Percentiles rank a stretch among this genome's conserved stretches.
phyloP scores from a whole-genome alignment of 192 early-diverging fungal genomes.

The Borealophlyctis nickersoniae region DNA sequence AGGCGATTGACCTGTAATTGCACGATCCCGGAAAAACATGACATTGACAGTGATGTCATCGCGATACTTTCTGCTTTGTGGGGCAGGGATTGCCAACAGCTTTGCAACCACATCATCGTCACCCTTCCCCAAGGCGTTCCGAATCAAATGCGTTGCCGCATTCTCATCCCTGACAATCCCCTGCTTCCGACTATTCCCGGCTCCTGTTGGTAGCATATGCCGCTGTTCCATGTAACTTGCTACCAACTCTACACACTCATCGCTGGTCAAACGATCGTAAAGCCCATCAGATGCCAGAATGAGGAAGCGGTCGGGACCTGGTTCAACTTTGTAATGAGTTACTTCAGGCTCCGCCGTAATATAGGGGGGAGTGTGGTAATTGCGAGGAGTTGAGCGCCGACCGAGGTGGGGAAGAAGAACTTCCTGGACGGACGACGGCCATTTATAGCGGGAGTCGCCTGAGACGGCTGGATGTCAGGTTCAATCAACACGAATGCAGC shows the following conservation, averaged over 20 bases:
- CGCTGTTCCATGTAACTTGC: conserved; percentile 28
- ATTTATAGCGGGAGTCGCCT: conserved; percentile 53
- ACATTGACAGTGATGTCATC: conserved; percentile 57
- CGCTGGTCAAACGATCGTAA: conserved; percentile 40
- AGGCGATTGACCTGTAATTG: not conserved
- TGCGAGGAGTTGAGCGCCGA: conserved; percentile 16
- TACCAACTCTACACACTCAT: conserved; percentile 34
- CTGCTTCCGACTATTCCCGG: conserved; percentile 10
- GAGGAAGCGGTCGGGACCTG: conserved; percentile 37
- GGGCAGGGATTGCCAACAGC: conserved; percentile 41
- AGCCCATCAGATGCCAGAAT: conserved; percentile 49
- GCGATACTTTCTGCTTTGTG: conserved; percentile 37
- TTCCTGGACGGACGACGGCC: conserved; percentile 29
- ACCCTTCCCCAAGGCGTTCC: conserved; percentile 39
- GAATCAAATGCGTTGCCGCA: conserved; percentile 46
- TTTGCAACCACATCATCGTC: conserved; percentile 23
- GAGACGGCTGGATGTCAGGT: too few species aligned
- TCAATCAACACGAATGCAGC: too few species aligned
- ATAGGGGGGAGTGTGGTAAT: conserved; percentile 49
- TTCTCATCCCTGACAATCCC: conserved; percentile 29
- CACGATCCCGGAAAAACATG: conserved; percentile 29
- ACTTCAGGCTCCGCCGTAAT: conserved; percentile 50
- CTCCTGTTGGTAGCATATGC: conserved; percentile 1
- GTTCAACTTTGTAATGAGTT: conserved; percentile 32
- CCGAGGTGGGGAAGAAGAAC: conserved; percentile 18